Base-by-base conservation (phyloP, 768 basidiomycete genomes). In the Nidularia sp. region DNA sequence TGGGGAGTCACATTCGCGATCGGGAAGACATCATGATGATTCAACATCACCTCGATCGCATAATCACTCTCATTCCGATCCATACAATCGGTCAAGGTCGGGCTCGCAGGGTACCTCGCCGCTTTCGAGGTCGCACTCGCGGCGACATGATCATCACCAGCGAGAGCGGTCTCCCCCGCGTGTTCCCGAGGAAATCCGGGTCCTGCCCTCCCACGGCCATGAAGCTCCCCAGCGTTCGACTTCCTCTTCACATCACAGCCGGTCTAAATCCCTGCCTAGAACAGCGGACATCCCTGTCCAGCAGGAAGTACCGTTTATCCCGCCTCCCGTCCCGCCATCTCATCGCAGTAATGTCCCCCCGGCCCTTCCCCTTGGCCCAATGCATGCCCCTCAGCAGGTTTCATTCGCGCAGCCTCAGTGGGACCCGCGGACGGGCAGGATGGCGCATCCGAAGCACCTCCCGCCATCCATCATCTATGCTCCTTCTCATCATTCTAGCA, bases 391-490 rank as follows among this genome's bases (percentile, higher is more conserved):
- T 53, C 61, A 45, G 35, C 65, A 66, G 51, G 41, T 66, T 10
- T 64, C 65, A 48, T 70, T 75, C 50, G 62, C 68, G 5, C 64
- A 57, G 49, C 55, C 59, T 18, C 63, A 62, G 29, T 60, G 62
- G 56, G 56, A 62, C n/a, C 58, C 61, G 13, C 58, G 57, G 25
- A 36, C 45, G 8, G 53, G 53, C 29, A 47, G 42, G 41, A 43
- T 45, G 41, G 56, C 46, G 36, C 58, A 49, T 64, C 55, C 63
- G 15, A 77, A 73, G 51, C 69, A 76, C 31, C 76, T 77, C 2
- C 80, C 83, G 31, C 77, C 81, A 53, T 60, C 72, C 12, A 84
- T 85, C 55, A 73, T 83, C 50, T 85, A 85, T 62, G 82, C 84
- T 15, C 79, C 84, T 43, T 67, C 76, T 36, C 73, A 74, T 50